phyloP scores from a whole-genome alignment of 495 filamentous ascomycete species.

The Podospora sp. region DNA sequence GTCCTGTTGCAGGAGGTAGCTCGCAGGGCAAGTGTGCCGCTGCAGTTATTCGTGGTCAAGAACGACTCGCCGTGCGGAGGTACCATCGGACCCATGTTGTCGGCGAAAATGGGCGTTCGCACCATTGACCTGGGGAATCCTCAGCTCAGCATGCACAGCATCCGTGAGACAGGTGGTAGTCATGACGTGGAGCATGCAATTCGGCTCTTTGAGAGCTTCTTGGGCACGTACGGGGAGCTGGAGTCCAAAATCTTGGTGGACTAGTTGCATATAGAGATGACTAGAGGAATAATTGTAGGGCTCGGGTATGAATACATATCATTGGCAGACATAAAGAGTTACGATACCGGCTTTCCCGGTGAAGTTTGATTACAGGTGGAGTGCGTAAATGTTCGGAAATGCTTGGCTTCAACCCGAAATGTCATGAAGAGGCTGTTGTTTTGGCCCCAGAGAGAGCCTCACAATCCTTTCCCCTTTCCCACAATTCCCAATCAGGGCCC shows the following conservation, averaged over 20 bases:
- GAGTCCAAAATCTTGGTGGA: slow-evolving; percentile 83
- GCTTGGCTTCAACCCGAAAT: too few species aligned
- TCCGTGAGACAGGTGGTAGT: slow-evolving; percentile 85
- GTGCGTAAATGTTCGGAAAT: too few species aligned
- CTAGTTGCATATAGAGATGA: slow-evolving; percentile 27
- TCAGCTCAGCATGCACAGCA: slow-evolving; percentile 97
- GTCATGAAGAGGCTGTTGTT: too few species aligned
- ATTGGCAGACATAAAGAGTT: background rate
- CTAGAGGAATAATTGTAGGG: background rate
- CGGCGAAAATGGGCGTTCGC: slow-evolving; percentile 77
- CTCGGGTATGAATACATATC: background rate
- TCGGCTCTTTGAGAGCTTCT: slow-evolving; percentile 84
- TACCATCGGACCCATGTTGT: slow-evolving; percentile 95
- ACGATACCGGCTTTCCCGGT: too few species aligned
- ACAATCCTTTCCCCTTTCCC: too few species aligned
- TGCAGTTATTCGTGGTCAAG: slow-evolving; percentile 94
- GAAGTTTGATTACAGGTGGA: too few species aligned
- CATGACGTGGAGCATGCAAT: slow-evolving; percentile 88
- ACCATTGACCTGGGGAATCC: slow-evolving; percentile 94
- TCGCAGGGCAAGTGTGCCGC: slow-evolving; percentile 66
- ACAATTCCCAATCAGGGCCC: too few species aligned
- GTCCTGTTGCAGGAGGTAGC: slow-evolving; percentile 89
- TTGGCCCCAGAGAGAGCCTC: too few species aligned
- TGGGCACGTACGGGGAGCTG: slow-evolving; percentile 76
- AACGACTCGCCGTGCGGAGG: slow-evolving; percentile 94